phyloP scores from a whole-genome alignment of 352 stramenopile genomes.

The Albugo laibachii region DNA sequence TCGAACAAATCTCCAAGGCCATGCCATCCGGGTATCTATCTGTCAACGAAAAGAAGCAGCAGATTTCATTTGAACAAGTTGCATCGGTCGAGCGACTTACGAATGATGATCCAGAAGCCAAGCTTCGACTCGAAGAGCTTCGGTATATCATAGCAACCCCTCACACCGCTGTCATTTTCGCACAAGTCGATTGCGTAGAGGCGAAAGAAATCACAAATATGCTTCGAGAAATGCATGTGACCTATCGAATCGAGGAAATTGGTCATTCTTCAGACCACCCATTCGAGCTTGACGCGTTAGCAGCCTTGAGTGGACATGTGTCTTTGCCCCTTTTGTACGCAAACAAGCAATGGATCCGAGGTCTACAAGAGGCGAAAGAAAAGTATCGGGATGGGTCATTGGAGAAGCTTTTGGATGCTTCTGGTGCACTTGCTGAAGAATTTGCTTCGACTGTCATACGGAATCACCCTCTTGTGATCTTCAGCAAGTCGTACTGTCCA shows the following conservation, averaged over 20 bases:
- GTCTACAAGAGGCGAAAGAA: conserved; percentile 85
- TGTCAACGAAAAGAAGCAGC: conserved; percentile 38
- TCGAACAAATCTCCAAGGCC: conserved; percentile 53
- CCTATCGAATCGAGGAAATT: conserved; percentile 32
- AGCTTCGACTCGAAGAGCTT: conserved; percentile 46
- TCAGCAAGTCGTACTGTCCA: conserved; percentile 74
- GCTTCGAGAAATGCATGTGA: conserved; percentile 47
- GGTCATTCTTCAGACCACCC: conserved; percentile 29
- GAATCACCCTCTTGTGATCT: conserved; percentile 51
- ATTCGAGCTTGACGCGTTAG: conserved; percentile 59
- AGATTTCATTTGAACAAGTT: conserved; percentile 52
- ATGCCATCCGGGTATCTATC: conserved; percentile 43
- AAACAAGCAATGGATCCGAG: conserved; percentile 82
- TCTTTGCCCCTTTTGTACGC: conserved; percentile 94
- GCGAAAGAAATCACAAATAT: conserved; percentile 76
- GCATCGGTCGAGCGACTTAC: conserved; percentile 37
- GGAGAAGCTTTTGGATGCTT: conserved; percentile 62
- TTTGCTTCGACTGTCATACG: conserved; percentile 55
- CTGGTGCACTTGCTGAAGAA: conserved; percentile 40
- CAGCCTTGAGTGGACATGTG: conserved; percentile 76
- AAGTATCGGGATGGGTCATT: conserved; percentile 69
- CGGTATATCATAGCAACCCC: conserved; percentile 42
- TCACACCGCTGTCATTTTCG: conserved; percentile 86
- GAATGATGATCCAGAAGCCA: conserved; percentile 32
- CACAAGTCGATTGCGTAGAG: conserved; percentile 86